Conservation (phyloP, 176 grass and related monocot species). For the Sorghum bicolor region Sorghum_bicolor_NCBIv3 NC_012870.2:10472001-10472500, state of each 20-base stretch:
- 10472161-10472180: constrained; percentile 49
- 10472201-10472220: constrained; percentile 39
- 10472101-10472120: constrained; percentile 5
- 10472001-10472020: constrained; percentile 46
- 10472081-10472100: constrained; percentile 10
- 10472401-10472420: background rate
- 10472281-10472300: constrained; percentile 50
- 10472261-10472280: constrained; percentile 45
- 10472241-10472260: constrained; percentile 50
- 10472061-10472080: constrained; percentile 44
- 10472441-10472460: constrained; percentile 24
- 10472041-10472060: constrained; percentile 61
- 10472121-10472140: constrained; percentile 42
- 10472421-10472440: constrained; percentile 32
- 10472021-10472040: constrained; percentile 50
- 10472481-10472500: constrained; percentile 28
- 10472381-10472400: background rate
- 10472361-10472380: too few relatives aligned
- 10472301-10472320: constrained; percentile 25
- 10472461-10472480: constrained; percentile 33
- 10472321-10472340: constrained; percentile 5
- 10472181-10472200: constrained; percentile 38
- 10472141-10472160: constrained; percentile 51
- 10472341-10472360: constrained; percentile 45
- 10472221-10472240: constrained; percentile 37